phyloP scores from a whole-genome alignment of 495 filamentous ascomycete genomes.

The Aspergillus panamensis region DNA sequence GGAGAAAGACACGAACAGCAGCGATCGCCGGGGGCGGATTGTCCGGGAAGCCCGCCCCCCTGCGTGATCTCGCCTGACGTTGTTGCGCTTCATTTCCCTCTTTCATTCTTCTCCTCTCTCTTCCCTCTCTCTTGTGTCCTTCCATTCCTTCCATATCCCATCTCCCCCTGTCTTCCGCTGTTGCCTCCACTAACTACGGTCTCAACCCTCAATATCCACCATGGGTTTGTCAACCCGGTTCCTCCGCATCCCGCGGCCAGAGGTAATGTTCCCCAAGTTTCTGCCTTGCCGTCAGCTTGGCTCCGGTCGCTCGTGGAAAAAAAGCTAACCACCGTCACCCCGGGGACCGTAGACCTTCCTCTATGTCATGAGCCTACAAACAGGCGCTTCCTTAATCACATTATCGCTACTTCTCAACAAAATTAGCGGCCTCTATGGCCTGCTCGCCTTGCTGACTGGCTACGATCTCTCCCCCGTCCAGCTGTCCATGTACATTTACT shows the following conservation, averaged over 20 bases:
- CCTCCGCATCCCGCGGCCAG: constrained; percentile 57
- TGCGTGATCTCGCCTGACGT: no score
- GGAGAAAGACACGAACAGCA: no score
- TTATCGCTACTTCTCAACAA: constrained; percentile 83
- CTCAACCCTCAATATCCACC: constrained; percentile 19
- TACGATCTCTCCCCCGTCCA: constrained; percentile 63
- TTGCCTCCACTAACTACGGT: constrained; percentile 6
- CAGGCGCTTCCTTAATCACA: constrained; percentile 76
- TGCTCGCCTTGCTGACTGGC: constrained; percentile 81
- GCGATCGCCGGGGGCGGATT: no score
- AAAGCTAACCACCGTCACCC: constrained; percentile 9
- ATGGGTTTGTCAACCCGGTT: constrained; percentile 50
- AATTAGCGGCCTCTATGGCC: constrained; percentile 78
- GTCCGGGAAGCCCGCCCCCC: no score
- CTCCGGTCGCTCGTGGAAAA: constrained; percentile 13
- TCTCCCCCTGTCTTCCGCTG: constrained; percentile 4
- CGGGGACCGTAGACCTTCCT: constrained; percentile 64
- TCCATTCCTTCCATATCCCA: constrained; percentile 19
- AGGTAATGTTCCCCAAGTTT: constrained; percentile 37
- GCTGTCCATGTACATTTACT: constrained; percentile 81
- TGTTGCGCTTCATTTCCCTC: constrained; percentile 13
- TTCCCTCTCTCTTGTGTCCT: constrained; percentile 14
- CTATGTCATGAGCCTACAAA: constrained; percentile 77
- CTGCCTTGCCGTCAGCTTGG: constrained; percentile 6
- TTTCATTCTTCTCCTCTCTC: constrained; percentile 13